Evolutionary conservation across 2,329 filamentous ascomycete species (phyloP).

Genomic region (Endoconidiophora laricicola): DNA sequence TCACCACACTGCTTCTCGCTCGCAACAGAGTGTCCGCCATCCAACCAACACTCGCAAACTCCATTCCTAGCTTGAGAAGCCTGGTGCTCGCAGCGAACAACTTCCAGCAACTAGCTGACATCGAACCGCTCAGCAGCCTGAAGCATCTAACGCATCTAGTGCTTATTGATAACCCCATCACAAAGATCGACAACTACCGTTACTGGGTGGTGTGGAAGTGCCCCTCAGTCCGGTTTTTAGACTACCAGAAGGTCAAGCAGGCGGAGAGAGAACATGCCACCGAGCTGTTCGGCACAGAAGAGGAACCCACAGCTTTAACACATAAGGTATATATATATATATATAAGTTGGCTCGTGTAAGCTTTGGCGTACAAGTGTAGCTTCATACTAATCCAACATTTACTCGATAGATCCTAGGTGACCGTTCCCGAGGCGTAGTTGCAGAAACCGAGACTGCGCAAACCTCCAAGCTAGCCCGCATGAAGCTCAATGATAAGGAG

Average conservation of each 20-base stretch:
- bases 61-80: slow-evolving; percentile 66
- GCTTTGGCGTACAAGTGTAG: neutral
- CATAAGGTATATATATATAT: slow-evolving; percentile 35
- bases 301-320: slow-evolving; percentile 66
- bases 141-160: slow-evolving; percentile 60
- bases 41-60: slow-evolving; percentile 55
- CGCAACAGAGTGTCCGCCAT: slow-evolving; percentile 77
- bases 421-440: slow-evolving; percentile 58
- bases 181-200: slow-evolving; percentile 69
- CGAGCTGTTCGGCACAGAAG: slow-evolving; percentile 67
- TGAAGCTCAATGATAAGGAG: slow-evolving; percentile 79
- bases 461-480: slow-evolving; percentile 50
- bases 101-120: slow-evolving; percentile 66
- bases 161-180: slow-evolving; percentile 74
- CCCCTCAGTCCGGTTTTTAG: slow-evolving; percentile 72
- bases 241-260: slow-evolving; percentile 83
- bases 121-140: slow-evolving; percentile 63
- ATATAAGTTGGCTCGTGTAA: neutral
- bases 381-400: neutral
- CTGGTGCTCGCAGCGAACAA: slow-evolving; percentile 74
- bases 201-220: slow-evolving; percentile 82
- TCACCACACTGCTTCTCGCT: slow-evolving; percentile 75
- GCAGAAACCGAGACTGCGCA: slow-evolving; percentile 16
- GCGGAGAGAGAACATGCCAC: slow-evolving; percentile 59
- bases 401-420: slow-evolving; percentile 51